Conservation (phyloP, 768 basidiomycete genomes). For the Xerocomellus intermedius region DNA sequence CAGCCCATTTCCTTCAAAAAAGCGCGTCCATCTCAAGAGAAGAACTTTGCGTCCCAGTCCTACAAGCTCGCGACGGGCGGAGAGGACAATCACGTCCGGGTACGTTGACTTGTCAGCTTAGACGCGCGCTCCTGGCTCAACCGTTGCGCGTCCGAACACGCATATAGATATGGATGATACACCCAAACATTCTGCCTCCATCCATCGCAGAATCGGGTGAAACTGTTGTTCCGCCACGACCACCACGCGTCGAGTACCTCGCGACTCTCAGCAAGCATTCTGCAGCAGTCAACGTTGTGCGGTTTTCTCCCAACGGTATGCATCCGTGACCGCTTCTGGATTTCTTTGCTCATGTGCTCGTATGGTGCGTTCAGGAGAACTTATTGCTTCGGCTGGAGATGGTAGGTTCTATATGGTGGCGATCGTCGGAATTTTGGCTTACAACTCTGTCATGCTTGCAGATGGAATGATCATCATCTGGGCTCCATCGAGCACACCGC, state of each 20-base stretch:
- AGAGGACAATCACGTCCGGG: constrained; percentile 95
- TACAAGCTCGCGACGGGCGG: constrained; percentile 94
- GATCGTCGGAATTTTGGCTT: constrained; percentile 1
- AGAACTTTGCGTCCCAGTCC: constrained; percentile 62
- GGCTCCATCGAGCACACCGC: constrained; percentile 77
- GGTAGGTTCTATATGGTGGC: constrained; percentile 49
- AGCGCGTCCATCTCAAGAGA: constrained; percentile 62
- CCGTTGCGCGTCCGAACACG: constrained; percentile 5
- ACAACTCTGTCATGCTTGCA: constrained; percentile 28
- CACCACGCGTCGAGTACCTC: constrained; percentile 93
- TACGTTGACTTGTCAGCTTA: constrained; percentile 43
- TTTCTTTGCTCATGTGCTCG: constrained; percentile 1
- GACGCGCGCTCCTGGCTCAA: constrained; percentile 14
- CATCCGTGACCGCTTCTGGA: constrained; percentile 1
- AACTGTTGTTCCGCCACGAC: constrained; percentile 41
- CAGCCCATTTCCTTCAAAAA: constrained; percentile 83
- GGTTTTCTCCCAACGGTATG: constrained; percentile 92
- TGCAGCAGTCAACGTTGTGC: constrained; percentile 92
- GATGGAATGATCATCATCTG: constrained; percentile 98
- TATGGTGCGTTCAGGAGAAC: constrained; percentile 58
- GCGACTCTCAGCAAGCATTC: constrained; percentile 92
- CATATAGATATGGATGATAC: constrained; percentile 85
- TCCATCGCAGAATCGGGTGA: constrained; percentile 44
- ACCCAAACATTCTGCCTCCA: constrained; percentile 82
- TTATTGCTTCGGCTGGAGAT: constrained; percentile 96